Conservation (phyloP, 2,329 filamentous ascomycete species). For the Colletotrichum sp. region DNA sequence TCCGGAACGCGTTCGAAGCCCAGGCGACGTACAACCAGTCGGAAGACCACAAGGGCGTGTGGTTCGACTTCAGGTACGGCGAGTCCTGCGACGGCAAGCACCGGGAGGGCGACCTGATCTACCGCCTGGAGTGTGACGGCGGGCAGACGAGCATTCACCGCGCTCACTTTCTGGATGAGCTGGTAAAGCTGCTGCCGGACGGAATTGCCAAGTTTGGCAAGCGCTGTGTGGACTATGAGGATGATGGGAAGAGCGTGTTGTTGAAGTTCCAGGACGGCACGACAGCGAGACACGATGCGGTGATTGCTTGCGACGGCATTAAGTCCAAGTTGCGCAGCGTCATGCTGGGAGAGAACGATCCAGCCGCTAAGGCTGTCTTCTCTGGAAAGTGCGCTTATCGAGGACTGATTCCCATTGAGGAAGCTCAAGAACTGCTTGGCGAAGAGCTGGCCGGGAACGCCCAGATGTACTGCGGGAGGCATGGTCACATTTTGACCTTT, state of each 20-base stretch:
- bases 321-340: constrained; percentile 52
- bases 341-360: constrained; percentile 49
- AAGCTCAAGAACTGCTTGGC: constrained; percentile 55
- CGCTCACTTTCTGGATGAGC: constrained; percentile 35
- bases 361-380: constrained; percentile 45
- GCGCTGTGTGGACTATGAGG: constrained; percentile 25
- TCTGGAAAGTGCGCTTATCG: constrained; percentile 65
- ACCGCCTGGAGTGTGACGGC: background rate
- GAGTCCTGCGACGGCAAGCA: constrained; percentile 19
- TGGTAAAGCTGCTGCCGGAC: constrained; percentile 40
- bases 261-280: constrained; percentile 45
- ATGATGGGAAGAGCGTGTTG: constrained; percentile 19
- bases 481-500: constrained; percentile 63
- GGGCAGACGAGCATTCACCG: constrained; percentile 7
- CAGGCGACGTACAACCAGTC: constrained; percentile 23
- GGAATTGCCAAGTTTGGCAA: constrained; percentile 30
- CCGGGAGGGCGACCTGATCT: constrained; percentile 1
- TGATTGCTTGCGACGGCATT: constrained; percentile 66
- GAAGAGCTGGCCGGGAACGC: constrained; percentile 34
- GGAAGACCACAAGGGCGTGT: constrained; percentile 20
- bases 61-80: constrained; percentile 21
- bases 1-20: constrained; percentile 40
- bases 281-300: constrained; percentile 38
- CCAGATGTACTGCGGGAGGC: constrained; percentile 59
- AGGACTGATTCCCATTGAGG: constrained; percentile 48